Evolutionary conservation across 2,329 filamentous ascomycete species (phyloP).

Genomic region (Ceratocystis cubensis): DNA sequence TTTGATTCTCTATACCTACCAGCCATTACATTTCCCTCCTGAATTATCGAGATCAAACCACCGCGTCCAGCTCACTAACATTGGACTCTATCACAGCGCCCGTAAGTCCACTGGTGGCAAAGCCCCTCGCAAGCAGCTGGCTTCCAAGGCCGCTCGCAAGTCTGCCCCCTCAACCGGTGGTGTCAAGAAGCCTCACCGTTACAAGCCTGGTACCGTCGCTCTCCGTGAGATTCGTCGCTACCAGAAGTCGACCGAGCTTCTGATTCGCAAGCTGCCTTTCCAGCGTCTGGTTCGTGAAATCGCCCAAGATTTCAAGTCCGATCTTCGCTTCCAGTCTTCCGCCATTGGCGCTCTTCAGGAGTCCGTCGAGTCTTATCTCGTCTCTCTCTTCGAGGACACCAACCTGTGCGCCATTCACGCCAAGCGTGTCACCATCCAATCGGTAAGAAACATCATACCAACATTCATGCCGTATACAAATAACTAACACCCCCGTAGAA

Average conservation of each 20-base stretch:
- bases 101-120: slow-evolving; percentile 71
- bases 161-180: slow-evolving; percentile 90
- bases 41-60: neutral
- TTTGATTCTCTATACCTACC: neutral
- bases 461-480: too few relatives aligned
- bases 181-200: slow-evolving; percentile 89
- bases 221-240: slow-evolving; percentile 97
- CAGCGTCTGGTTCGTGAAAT: slow-evolving; percentile 96
- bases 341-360: slow-evolving; percentile 96
- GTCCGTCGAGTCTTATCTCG: slow-evolving; percentile 96
- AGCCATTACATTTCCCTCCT: slow-evolving; percentile 27
- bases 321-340: slow-evolving; percentile 94
- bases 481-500: slow-evolving; percentile 35
- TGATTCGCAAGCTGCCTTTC: slow-evolving; percentile 96
- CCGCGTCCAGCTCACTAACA: neutral
- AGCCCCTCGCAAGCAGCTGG: slow-evolving; percentile 87
- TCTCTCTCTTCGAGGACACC: slow-evolving; percentile 96
- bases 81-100: slow-evolving; percentile 28
- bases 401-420: slow-evolving; percentile 98
- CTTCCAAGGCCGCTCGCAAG: slow-evolving; percentile 98
- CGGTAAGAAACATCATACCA: slow-evolving; percentile 26
- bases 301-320: slow-evolving; percentile 87
- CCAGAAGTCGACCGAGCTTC: slow-evolving; percentile 91
- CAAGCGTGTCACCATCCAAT: slow-evolving; percentile 97
- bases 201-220: slow-evolving; percentile 90